Base-by-base conservation (phyloP, 2,329 filamentous ascomycete species). In the Fusarium sp. region DNA sequence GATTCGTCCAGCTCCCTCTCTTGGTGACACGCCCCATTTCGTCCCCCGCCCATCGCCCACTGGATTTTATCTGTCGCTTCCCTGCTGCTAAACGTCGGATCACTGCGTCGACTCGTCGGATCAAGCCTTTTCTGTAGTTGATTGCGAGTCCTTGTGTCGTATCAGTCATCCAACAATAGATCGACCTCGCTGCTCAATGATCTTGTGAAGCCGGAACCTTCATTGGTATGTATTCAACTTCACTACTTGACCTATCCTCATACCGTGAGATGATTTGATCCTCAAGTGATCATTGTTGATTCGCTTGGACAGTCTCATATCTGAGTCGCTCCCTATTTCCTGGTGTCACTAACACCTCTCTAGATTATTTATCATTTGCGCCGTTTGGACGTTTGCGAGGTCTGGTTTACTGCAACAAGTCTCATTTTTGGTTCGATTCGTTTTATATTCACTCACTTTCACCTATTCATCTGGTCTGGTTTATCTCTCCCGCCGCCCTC, bases 361-460 rank as follows among this genome's bases (percentile, higher is more conserved):
- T 46, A 70, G 62, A 49, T 51, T 47, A 45, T 53, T 58, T 68
- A 46, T 61, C 38, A 52, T 66, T 62, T 68, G 54, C 61, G 46
- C 53, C 52, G 58, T 47, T 48, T 48, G 46, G 61, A 52, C 54
- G 47, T 45, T 45, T 55, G 61, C 66, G 55, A 68, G 61, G 68
- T 63, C 64, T 67, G 66, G 68, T 60, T 65, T 48, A 70, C 58
- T 58, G 61, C 52, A 68, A 60, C 55, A 64, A 53, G 51, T 50
- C 51, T 64, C 53, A 50, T 55, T 62, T 53, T 66, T 61, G 60
- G 47, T 57, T 57, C 41, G 46, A 43, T 64, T 53, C 60, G 58
- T 58, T 31, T 62, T 58, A 51, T 65, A 49, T 60, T 54, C 59
- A 46, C 43, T 70, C 66, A 35, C 64, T 69, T 65, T 48, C 36